A percentile compares a stretch with the other conserved stretches of the same genome.
Evolutionary conservation across 176 grass and related monocot genomes (phyloP).

Genomic region (Alloteropsis semialata): DNA sequence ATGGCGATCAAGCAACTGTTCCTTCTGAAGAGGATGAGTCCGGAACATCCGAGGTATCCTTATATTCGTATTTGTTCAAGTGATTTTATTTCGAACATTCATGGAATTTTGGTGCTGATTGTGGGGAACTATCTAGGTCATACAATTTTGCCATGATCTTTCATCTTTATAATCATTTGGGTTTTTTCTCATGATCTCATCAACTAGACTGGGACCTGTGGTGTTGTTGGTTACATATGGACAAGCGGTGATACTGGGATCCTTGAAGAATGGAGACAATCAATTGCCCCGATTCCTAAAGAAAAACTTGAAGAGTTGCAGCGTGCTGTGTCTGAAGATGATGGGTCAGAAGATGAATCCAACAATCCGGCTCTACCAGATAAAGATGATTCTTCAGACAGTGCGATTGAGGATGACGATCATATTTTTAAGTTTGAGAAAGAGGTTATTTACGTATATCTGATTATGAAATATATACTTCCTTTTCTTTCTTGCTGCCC

Average conservation of each 20-base stretch:
- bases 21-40: conserved; percentile 48
- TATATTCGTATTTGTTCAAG: conserved; percentile 20
- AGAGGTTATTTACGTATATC: conserved; percentile 54
- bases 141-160: conserved; percentile 2
- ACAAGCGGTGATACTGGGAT: conserved; percentile 54
- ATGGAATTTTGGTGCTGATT: conserved; percentile 19
- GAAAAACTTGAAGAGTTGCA: conserved; percentile 68
- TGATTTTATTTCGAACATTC: conserved; percentile 6
- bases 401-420: conserved; percentile 52
- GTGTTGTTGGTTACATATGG: conserved; percentile 85
- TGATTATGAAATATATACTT: not conserved
- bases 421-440: conserved; percentile 79
- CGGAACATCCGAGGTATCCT: conserved; percentile 43
- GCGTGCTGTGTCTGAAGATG: conserved; percentile 37
- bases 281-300: conserved; percentile 78
- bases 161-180: conserved; percentile 1
- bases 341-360: conserved; percentile 46
- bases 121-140: not conserved
- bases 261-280: conserved; percentile 86
- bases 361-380: conserved; percentile 24
- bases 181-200: conserved; percentile 32
- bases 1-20: conserved; percentile 35
- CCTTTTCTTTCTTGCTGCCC: conserved; percentile 15
- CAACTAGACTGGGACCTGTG: conserved; percentile 53
- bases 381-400: conserved; percentile 40